Evolutionary conservation across 2,329 filamentous ascomycete species (phyloP), one percentile per base, ranked within the genome.

Genomic region (Colletotrichum tanaceti): DNA sequence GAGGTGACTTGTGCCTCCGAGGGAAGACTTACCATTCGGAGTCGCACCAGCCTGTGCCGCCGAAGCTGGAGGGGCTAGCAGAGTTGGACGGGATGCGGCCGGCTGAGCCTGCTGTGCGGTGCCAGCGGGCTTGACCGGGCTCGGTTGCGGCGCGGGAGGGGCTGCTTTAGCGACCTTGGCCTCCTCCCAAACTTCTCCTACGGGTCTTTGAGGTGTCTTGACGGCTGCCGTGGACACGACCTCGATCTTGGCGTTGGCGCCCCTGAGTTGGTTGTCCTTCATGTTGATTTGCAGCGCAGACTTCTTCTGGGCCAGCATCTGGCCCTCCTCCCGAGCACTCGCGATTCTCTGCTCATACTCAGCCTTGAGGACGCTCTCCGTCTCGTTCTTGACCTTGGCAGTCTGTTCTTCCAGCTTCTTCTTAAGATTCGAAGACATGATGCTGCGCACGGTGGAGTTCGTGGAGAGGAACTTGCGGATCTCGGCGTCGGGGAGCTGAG

Each of bases 111-210:
- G 49, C 43, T 71, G 70, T 16, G 65, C 39, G 60, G 65, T 61
- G 13, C 43, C 41, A 6, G 64, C 50, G 24, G 58, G 46, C 67
- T 65, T 71, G 35, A 65, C 72, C 43, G 68, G 73, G 35, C 49
- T 71, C 38, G 59, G 35, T 35, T 73, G 75, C 9, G 68, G 22
- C 22, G 38, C 59, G 16, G 68, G 55, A 32, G 72, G 71, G 47
- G 71, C 70, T 9, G 68, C 60, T 47, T 77, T 76, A 24, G 79
- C 75, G 22, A 61, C 83, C 79, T 95, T 94, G 0, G 91, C 94
- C 62, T 92, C 82, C 71, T 91, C 89, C 92, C 93, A 98, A 0
- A 98, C 94, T 78, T 98, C 94, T 11, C 83, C 87, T 4, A 98
- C 93, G 0, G 94, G 89, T 76, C 89, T 90, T 74, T 95, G 86